Conservation (phyloP, 805 yeast genomes). For the Cephaloascus fragrans region DNA sequence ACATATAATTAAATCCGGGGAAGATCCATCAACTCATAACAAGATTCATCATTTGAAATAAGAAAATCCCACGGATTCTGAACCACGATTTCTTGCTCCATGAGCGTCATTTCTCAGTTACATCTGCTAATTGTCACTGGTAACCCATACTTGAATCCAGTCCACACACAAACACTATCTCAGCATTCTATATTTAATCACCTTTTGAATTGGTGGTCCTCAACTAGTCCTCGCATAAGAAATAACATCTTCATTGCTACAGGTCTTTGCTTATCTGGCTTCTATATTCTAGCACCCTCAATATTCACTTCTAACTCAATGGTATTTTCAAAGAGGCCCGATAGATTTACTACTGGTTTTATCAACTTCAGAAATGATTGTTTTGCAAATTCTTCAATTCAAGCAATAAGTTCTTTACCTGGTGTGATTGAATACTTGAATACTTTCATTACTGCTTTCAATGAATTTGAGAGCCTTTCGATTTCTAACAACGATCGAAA, state of each 20-base stretch:
- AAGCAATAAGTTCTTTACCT: slow-evolving; percentile 61
- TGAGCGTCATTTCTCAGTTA: too few species aligned
- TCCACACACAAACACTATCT: too few species aligned
- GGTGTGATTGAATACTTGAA: slow-evolving; percentile 49
- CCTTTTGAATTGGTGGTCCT: not conserved
- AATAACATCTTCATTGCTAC: not conserved
- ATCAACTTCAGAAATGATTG: slow-evolving; percentile 81
- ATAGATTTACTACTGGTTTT: slow-evolving; percentile 72
- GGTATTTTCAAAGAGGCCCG: slow-evolving; percentile 52
- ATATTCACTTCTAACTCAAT: slow-evolving; percentile 9
- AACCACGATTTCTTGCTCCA: too few species aligned
- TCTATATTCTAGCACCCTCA: slow-evolving; percentile 8
- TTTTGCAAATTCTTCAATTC: slow-evolving; percentile 84
- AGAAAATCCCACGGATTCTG: too few species aligned
- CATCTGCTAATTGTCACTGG: not conserved
- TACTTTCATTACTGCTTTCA: slow-evolving; percentile 20
- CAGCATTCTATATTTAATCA: too few species aligned
- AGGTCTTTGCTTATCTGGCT: not conserved
- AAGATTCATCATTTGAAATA: too few species aligned
- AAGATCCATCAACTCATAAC: too few species aligned
- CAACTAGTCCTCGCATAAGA: not conserved
- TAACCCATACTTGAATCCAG: not conserved
- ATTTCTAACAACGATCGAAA: slow-evolving; percentile 1
- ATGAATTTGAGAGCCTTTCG: slow-evolving; percentile 11
- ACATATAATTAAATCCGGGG: too few species aligned